phyloP scores from a whole-genome alignment of 768 basidiomycete genomes.

The Phylloporus sp. region DNA sequence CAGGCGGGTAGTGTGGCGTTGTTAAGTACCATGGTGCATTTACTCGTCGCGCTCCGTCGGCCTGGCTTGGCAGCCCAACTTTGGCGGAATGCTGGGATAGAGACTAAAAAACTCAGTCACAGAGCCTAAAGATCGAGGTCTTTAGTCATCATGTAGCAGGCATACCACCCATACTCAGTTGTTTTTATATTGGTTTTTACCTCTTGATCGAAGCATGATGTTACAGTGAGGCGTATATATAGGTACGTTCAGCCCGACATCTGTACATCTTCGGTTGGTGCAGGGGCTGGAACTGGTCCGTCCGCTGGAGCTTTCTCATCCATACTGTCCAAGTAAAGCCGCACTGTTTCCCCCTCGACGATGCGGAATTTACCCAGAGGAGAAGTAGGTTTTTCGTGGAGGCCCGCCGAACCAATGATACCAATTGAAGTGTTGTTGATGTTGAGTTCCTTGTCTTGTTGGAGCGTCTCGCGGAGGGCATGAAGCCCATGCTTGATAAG shows the following conservation, averaged over 20 bases:
- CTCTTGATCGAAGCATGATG: conserved; percentile 2
- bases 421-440: conserved; percentile 93
- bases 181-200: conserved; percentile 9
- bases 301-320: conserved; percentile 55
- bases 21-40: conserved; percentile 75
- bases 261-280: conserved; percentile 67
- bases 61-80: conserved; percentile 61
- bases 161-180: conserved; percentile 23
- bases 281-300: conserved; percentile 35
- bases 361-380: conserved; percentile 73
- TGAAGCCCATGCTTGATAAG: conserved; percentile 91
- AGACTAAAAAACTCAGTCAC: conserved; percentile 13
- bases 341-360: conserved; percentile 76
- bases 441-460: conserved; percentile 96
- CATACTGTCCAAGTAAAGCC: conserved; percentile 75
- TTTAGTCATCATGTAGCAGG: conserved; percentile 11
- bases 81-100: conserved; percentile 44
- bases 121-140: neutral
- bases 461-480: conserved; percentile 92
- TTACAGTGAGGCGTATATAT: conserved; percentile 16
- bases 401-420: conserved; percentile 73
- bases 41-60: conserved; percentile 64
- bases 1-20: conserved; percentile 93
- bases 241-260: conserved; percentile 59
- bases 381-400: conserved; percentile 48